A percentile compares a stretch with the other conserved stretches of the same genome.
phyloP scores from a whole-genome alignment of 306 rosid species.

The Gleditsia sinensis region DNA sequence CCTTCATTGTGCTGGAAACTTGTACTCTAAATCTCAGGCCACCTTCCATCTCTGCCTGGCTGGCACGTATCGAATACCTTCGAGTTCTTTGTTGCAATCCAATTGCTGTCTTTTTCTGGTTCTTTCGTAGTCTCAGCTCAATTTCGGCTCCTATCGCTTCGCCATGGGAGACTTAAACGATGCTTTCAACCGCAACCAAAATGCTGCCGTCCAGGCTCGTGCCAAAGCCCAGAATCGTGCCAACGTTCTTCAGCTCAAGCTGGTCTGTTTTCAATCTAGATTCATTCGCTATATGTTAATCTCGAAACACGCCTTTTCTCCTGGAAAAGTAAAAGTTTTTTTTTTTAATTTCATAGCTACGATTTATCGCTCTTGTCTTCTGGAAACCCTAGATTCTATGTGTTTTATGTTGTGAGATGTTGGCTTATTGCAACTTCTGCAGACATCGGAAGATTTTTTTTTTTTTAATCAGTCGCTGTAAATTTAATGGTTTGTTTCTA shows the following conservation, averaged over 20 bases:
- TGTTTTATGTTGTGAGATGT: neutral
- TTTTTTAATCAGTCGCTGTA: too few relatives aligned
- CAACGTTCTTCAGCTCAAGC: conserved; percentile 94
- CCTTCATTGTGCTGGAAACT: too few relatives aligned
- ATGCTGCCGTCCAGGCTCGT: conserved; percentile 99
- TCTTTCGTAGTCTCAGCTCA: conserved; percentile 7
- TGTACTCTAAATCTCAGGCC: too few relatives aligned
- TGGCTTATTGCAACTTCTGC: neutral
- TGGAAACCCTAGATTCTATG: conserved; percentile 1
- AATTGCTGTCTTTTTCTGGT: conserved; percentile 10
- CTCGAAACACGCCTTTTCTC: too few relatives aligned
- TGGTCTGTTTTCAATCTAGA: too few relatives aligned
- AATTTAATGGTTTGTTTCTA: neutral
- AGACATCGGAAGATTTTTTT: neutral
- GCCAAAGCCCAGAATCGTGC: conserved; percentile 98
- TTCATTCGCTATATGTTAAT: too few relatives aligned
- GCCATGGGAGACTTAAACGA: conserved; percentile 87
- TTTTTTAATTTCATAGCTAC: too few relatives aligned
- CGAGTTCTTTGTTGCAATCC: neutral
- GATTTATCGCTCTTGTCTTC: conserved; percentile 27
- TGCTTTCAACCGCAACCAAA: conserved; percentile 90
- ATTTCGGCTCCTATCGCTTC: conserved; percentile 27
- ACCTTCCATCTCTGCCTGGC: neutral
- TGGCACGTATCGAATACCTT: neutral
- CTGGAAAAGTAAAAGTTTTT: too few relatives aligned